Evolutionary conservation across 169 alveolate species (phyloP).

Genomic region (Cryptosporidium tyzzeri): DNA sequence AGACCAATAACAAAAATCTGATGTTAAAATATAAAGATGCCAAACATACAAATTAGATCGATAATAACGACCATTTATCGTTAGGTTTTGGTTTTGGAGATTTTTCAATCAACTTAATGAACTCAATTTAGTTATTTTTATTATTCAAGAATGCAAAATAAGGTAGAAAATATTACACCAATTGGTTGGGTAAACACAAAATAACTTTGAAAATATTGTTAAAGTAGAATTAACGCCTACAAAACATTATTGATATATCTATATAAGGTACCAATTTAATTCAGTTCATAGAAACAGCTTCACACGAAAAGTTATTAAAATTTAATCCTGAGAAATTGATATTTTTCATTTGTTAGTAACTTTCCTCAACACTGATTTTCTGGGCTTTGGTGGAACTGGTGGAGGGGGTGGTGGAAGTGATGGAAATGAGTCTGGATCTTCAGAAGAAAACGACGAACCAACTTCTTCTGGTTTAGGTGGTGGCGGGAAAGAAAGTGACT

Average conservation of each 20-base stretch:
- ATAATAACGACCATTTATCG: background rate
- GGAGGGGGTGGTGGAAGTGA: constrained; percentile 22
- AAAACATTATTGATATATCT: too few relatives aligned
- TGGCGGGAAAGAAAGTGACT: background rate
- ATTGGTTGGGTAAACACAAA: too few relatives aligned
- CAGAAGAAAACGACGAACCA: background rate
- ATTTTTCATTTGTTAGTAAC: background rate
- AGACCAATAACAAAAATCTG: background rate
- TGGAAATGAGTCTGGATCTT: background rate
- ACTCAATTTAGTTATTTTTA: too few relatives aligned
- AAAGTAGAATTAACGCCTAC: background rate
- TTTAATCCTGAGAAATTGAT: background rate
- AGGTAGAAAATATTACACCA: too few relatives aligned
- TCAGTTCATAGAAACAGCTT: background rate
- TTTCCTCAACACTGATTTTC: too few relatives aligned
- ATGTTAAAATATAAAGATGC: too few relatives aligned
- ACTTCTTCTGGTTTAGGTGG: background rate
- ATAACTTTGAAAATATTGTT: background rate
- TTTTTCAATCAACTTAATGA: background rate
- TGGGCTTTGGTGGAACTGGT: background rate
- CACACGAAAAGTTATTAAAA: background rate
- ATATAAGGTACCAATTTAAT: too few relatives aligned
- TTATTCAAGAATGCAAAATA: too few relatives aligned
- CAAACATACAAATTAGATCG: background rate
- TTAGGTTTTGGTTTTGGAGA: too few relatives aligned